Percentiles rank a stretch among this genome's conserved stretches.
These are phyloP conservation scores for Limonomyces culmigenus DNA, from an alignment of 1,284 basidiomycete species.

Conservation along the genomic window DNA sequence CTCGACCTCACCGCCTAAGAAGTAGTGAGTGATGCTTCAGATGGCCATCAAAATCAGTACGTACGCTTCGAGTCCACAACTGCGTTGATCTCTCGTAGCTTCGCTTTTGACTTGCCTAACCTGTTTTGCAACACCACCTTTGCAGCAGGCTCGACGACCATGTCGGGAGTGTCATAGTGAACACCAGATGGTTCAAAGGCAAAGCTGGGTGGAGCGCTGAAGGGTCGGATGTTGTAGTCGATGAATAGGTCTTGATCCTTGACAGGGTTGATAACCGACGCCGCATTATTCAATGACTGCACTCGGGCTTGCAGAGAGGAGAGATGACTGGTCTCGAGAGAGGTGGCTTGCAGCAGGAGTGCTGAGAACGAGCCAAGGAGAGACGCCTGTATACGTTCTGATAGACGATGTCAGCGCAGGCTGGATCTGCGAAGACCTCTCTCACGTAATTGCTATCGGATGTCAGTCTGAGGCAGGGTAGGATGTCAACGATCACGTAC, in stretches of 20 bases:
- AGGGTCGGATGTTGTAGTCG: conserved; percentile 49
- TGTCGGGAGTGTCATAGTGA: conserved; percentile 59
- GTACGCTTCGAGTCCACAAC: conserved; percentile 44
- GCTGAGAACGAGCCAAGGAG: conserved; percentile 35
- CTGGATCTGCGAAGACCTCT: background rate
- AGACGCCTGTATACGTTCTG: conserved; percentile 49
- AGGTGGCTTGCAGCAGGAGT: conserved; percentile 39
- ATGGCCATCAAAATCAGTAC: conserved; percentile 11
- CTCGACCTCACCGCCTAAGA: no score
- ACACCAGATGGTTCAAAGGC: conserved; percentile 56
- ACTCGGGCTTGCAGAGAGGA: conserved; percentile 35
- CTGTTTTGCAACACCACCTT: conserved; percentile 69
- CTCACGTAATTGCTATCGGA: conserved; percentile 47
- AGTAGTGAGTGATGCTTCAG: background rate
- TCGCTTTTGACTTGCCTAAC: conserved; percentile 36
- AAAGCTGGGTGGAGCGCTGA: conserved; percentile 47
- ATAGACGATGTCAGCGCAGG: conserved; percentile 1
- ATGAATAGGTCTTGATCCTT: conserved; percentile 58
- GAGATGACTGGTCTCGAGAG: conserved; percentile 37
- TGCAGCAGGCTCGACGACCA: conserved; percentile 46
- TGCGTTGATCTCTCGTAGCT: conserved; percentile 40
- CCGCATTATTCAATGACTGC: conserved; percentile 23
- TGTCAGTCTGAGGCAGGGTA: conserved; percentile 5
- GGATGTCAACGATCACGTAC: no score
- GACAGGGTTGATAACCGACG: conserved; percentile 31